These are phyloP conservation scores for Heimioporus sp. DNA, from an alignment of 768 basidiomycete species.

Conservation along the genomic window DNA sequence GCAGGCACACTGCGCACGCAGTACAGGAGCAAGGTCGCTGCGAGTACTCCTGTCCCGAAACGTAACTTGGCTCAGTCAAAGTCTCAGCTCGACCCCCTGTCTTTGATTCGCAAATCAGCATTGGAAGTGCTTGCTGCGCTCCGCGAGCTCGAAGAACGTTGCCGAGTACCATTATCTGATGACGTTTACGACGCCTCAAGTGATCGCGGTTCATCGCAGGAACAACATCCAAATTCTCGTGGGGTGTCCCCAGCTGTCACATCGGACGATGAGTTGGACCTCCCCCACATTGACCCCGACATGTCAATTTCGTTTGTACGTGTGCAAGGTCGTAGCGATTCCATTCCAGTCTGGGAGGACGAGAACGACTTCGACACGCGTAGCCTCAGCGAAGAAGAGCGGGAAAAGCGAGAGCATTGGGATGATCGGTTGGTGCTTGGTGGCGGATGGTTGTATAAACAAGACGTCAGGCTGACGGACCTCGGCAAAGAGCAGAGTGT, in stretches of 20 bases:
- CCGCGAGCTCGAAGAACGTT: slow-evolving; percentile 75
- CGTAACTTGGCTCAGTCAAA: slow-evolving; percentile 33
- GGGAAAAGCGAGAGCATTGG: slow-evolving; percentile 69
- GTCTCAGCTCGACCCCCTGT: slow-evolving; percentile 55
- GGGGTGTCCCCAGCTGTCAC: slow-evolving; percentile 42
- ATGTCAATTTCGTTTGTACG: slow-evolving; percentile 66
- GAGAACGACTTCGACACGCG: slow-evolving; percentile 47
- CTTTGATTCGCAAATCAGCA: slow-evolving; percentile 70
- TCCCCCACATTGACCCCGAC: slow-evolving; percentile 49
- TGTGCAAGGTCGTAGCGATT: slow-evolving; percentile 61
- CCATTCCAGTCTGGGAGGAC: slow-evolving; percentile 82
- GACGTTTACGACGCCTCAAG: slow-evolving; percentile 83
- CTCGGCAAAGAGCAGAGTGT: slow-evolving; percentile 56
- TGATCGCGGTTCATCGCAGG: slow-evolving; percentile 52
- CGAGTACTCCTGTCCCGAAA: slow-evolving; percentile 32
- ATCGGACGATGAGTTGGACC: slow-evolving; percentile 37
- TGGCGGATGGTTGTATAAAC: slow-evolving; percentile 79
- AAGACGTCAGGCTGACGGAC: slow-evolving; percentile 54
- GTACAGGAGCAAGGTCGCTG: slow-evolving; percentile 45
- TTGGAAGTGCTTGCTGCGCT: slow-evolving; percentile 82
- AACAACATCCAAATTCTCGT: slow-evolving; percentile 37
- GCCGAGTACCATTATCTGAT: slow-evolving; percentile 72
- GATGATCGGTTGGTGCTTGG: slow-evolving; percentile 79
- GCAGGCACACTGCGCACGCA: no score
- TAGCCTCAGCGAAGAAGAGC: slow-evolving; percentile 46